Evolutionary conservation across 805 yeast species (phyloP).

Genomic region (Spathaspora girioi): DNA sequence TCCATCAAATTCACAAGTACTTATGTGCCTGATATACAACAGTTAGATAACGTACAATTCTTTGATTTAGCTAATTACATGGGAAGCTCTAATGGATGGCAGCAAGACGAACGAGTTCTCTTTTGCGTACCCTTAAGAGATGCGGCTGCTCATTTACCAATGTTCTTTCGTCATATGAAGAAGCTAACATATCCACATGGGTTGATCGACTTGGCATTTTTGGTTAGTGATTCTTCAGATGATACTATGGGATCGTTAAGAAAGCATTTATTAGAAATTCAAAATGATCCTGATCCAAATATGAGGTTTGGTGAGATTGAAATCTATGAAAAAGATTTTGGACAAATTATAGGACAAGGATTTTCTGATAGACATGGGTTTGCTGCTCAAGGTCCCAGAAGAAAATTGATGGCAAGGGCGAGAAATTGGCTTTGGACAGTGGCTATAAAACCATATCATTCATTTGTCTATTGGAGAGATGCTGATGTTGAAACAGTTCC

Average conservation of each 20-base stretch:
- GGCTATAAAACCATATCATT: constrained; percentile 86
- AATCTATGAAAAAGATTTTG: constrained; percentile 88
- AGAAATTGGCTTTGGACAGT: constrained; percentile 90
- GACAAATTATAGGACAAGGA: constrained; percentile 89
- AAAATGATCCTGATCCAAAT: constrained; percentile 56
- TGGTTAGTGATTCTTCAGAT: constrained; percentile 89
- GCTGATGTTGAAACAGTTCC: constrained; percentile 95
- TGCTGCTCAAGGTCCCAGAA: constrained; percentile 91
- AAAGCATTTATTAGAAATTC: constrained; percentile 56
- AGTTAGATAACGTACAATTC: constrained; percentile 47
- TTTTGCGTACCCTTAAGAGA: constrained; percentile 90
- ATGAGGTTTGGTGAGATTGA: constrained; percentile 80
- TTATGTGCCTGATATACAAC: constrained; percentile 31
- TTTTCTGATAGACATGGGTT: constrained; percentile 93
- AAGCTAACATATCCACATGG: constrained; percentile 85
- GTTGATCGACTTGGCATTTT: constrained; percentile 74
- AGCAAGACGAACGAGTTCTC: constrained; percentile 68
- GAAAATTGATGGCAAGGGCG: constrained; percentile 94
- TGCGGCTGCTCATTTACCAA: constrained; percentile 84
- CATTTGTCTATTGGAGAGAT: constrained; percentile 97
- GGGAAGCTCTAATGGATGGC: constrained; percentile 77
- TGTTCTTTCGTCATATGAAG: constrained; percentile 80
- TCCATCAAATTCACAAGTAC: constrained; percentile 4
- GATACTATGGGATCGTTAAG: constrained; percentile 72
- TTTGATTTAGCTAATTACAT: constrained; percentile 68